These are phyloP conservation scores for Kregervanrija fluxuum DNA, from an alignment of 805 yeast species.

Conservation along the genomic window DNA sequence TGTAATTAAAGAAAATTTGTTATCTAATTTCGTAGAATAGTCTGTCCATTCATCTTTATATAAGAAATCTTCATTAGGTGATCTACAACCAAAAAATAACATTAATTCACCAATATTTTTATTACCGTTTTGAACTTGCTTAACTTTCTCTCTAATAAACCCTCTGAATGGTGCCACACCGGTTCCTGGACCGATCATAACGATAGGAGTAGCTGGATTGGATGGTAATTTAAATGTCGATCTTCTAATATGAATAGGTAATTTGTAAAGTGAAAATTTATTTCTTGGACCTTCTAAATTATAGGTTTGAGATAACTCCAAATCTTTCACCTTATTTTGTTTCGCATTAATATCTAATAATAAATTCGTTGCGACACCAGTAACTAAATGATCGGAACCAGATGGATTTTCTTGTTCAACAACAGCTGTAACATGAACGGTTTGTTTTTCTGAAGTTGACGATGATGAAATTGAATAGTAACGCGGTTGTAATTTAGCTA, in stretches of 20 bases:
- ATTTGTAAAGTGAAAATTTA: constrained; percentile 42
- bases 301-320: constrained; percentile 47
- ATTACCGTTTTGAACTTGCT: constrained; percentile 38
- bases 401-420: constrained; percentile 57
- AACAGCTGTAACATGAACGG: constrained; percentile 82
- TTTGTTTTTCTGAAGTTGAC: constrained; percentile 64
- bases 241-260: constrained; percentile 91
- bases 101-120: constrained; percentile 61
- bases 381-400: constrained; percentile 34
- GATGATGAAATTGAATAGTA: constrained; percentile 95
- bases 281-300: constrained; percentile 81
- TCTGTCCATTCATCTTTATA: constrained; percentile 88
- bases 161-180: constrained; percentile 99
- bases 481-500: constrained; percentile 84
- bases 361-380: constrained; percentile 90
- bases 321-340: constrained; percentile 39
- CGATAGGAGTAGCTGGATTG: constrained; percentile 74
- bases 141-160: constrained; percentile 80
- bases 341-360: constrained; percentile 61
- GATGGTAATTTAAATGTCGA: constrained; percentile 92
- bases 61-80: constrained; percentile 68
- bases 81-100: constrained; percentile 85
- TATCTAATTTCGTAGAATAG: constrained; percentile 54
- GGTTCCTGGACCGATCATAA: constrained; percentile 96
- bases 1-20: constrained; percentile 60